Evolutionary conservation across 306 rosid species (phyloP).

Genomic region (Hylodesmum podocarpum): DNA sequence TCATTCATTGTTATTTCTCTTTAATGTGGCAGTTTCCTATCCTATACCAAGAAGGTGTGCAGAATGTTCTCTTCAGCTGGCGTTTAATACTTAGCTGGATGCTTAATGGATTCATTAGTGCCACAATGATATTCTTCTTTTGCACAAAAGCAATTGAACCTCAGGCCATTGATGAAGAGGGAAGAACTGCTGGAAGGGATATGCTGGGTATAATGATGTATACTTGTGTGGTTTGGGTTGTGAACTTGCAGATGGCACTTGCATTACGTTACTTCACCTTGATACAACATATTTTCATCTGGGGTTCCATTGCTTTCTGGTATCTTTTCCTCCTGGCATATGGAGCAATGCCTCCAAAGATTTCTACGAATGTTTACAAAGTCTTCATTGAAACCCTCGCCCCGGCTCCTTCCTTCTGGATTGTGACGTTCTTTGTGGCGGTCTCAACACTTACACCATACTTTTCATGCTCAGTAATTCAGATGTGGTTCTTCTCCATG

Average conservation of each 20-base stretch:
- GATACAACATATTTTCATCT: constrained; percentile 78
- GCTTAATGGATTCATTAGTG: constrained; percentile 66
- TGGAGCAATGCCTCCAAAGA: constrained; percentile 59
- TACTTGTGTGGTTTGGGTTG: constrained; percentile 83
- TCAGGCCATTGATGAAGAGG: constrained; percentile 64
- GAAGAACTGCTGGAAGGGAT: constrained; percentile 74
- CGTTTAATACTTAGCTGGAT: constrained; percentile 81
- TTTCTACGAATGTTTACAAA: constrained; percentile 68
- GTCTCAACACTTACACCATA: constrained; percentile 68
- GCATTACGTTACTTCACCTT: constrained; percentile 72
- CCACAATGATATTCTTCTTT: constrained; percentile 72
- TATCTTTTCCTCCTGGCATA: constrained; percentile 65
- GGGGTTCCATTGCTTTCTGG: constrained; percentile 88
- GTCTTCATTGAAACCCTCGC: constrained; percentile 77
- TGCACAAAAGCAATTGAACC: constrained; percentile 59
- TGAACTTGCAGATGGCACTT: constrained; percentile 89
- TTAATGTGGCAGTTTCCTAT: constrained; percentile 71
- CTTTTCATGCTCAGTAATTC: constrained; percentile 59
- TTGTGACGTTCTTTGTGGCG: constrained; percentile 54
- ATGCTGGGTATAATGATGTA: constrained; percentile 80
- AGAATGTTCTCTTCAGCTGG: constrained; percentile 87
- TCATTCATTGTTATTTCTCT: constrained; percentile 5
- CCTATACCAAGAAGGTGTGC: constrained; percentile 93
- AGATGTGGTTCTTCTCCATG: constrained; percentile 84
- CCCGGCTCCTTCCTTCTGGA: constrained; percentile 73